Base-by-base conservation (phyloP, 192 early-diverging fungal genomes). In the Tieghemiomyces parasiticus region DNA sequence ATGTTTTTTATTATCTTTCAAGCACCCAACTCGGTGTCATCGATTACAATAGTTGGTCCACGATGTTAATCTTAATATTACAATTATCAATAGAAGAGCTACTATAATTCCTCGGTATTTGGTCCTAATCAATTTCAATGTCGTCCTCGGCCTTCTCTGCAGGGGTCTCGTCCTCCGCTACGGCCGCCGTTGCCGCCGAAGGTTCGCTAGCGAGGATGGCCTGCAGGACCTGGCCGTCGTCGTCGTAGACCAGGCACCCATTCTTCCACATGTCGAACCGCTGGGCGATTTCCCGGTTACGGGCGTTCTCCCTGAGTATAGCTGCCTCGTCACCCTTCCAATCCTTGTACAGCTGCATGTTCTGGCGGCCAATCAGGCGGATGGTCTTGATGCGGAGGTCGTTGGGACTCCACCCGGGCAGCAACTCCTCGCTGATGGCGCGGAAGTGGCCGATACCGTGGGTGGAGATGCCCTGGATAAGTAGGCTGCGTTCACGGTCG, bases 391-490 rank as follows among this genome's bases (percentile, higher is more conserved):
- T 77, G 46, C 89, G 81, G 33, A 93, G 73, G 61, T 93, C 91
- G 59, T 91, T 89, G 28, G 70, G 65, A 25, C 68, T 72, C 91
- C 89, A 93, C 46, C 77, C 77, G 9, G 88, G 80, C 22, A 93
- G 67, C 26, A 83, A 62, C 49, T 72, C 78, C 52, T 90, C 85
- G 0, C 88, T 85, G 32, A 91, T 91, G 62, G 88, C 87, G 45
- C 86, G 76, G 65, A 92, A 93, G 61, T 91, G 88, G 14, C 91
- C 89, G 65, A 93, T 89, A 13, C 89, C 91, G 53, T 88, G 72
- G 55, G 75, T 84, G 62, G 79, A 84, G 46, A 93, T 89, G 6
- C 91, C 89, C 52, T 85, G 74, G 33, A 91, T 81, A 30, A 93
- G 69, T 48, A 87, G 69, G 34, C 58, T 58, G 34, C 81, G 79